Conservation (phyloP, 2,329 filamentous ascomycete species). For the Pseudogymnoascus sp. region DNA sequence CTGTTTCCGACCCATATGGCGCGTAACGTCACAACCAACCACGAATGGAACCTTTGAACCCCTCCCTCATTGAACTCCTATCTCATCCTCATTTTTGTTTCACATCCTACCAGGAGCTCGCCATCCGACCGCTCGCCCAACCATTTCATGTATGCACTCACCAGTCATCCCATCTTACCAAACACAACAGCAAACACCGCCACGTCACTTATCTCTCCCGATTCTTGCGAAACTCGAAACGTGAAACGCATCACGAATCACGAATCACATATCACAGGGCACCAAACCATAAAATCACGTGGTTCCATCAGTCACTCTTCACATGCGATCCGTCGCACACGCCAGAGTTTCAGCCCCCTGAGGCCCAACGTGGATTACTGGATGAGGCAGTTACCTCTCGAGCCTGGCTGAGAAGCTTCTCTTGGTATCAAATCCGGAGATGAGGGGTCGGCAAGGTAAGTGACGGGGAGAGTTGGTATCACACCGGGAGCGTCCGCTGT, state of each 20-base stretch:
- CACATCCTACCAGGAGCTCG: background rate
- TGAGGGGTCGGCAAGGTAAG: background rate
- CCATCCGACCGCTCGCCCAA: too few species aligned
- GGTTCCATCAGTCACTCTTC: background rate
- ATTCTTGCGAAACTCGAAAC: slow-evolving; percentile 1
- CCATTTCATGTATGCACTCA: background rate
- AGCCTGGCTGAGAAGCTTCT: slow-evolving; percentile 2
- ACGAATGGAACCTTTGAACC: background rate
- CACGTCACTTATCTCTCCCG: background rate
- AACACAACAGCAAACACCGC: slow-evolving; percentile 5
- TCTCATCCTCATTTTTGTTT: slow-evolving; percentile 3
- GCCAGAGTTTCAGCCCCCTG: background rate
- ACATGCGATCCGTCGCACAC: background rate
- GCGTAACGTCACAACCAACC: slow-evolving; percentile 8
- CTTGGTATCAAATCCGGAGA: background rate
- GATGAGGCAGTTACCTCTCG: background rate
- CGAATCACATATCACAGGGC: background rate
- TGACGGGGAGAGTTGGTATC: background rate
- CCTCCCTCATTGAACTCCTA: background rate
- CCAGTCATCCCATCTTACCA: slow-evolving; percentile 1
- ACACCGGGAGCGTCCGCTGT: background rate
- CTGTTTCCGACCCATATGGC: slow-evolving; percentile 3
- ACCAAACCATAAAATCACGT: background rate
- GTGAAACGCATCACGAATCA: slow-evolving; percentile 8
- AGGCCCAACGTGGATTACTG: background rate